Conservation (phyloP, 805 yeast species). For the Candida succiphila region DNA sequence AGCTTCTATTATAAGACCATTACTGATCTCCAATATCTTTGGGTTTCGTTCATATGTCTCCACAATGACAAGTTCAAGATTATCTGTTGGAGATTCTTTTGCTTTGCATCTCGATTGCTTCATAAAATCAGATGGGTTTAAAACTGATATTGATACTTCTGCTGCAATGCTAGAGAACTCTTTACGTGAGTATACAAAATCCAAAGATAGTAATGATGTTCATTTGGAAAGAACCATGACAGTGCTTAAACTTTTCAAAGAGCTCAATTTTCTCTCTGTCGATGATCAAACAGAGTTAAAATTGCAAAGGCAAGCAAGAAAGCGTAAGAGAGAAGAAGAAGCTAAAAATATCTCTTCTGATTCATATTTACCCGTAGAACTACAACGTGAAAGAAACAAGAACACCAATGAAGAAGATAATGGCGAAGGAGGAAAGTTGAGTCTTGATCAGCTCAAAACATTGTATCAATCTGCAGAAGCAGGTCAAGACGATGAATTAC, state of each 20-base stretch:
- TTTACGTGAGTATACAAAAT: not conserved
- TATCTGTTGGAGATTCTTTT: too few species aligned
- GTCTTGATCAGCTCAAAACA: conserved; percentile 63
- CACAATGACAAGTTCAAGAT: too few species aligned
- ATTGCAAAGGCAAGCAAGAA: conserved; percentile 3
- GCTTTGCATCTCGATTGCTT: conserved; percentile 60
- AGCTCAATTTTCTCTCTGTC: not conserved
- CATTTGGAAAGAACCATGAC: not conserved
- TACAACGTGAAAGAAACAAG: not conserved
- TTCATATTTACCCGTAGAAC: not conserved
- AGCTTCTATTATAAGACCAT: conserved; percentile 56
- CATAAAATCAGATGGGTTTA: conserved; percentile 33
- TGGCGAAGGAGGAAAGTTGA: conserved; percentile 19
- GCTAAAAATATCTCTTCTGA: not conserved
- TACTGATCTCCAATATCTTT: too few species aligned
- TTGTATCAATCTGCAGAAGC: conserved; percentile 63
- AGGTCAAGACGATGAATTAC: conserved; percentile 38
- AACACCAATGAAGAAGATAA: conserved; percentile 18
- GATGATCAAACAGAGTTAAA: conserved; percentile 1
- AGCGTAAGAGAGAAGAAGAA: conserved; percentile 1
- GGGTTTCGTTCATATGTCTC: too few species aligned
- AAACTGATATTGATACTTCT: conserved; percentile 20
- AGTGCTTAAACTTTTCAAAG: not conserved
- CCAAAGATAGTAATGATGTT: not conserved
- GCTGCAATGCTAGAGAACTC: not conserved